Percentiles rank a stretch among this genome's conserved stretches.
Evolutionary conservation across 257 asterid genomes (phyloP).

Genomic region (Solanum chmielewskii): DNA sequence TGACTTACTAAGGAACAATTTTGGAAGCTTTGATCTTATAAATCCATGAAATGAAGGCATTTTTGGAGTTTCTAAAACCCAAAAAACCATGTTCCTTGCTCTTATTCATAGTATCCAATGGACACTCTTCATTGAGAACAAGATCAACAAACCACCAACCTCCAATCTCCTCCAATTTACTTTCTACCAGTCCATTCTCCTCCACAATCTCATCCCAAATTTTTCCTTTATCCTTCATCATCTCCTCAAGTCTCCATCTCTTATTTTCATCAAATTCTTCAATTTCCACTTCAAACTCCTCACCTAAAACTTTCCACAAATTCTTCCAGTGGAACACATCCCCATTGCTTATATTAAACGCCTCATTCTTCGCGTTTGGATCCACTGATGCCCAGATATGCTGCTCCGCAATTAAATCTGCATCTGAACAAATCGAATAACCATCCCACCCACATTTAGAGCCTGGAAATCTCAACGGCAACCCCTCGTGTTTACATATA

Average conservation of each 20-base stretch:
- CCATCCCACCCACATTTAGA: conserved; percentile 12
- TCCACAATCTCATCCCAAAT: conserved; percentile 32
- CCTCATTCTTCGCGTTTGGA: conserved; percentile 25
- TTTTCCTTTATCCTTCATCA: conserved; percentile 20
- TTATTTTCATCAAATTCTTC: conserved; percentile 8
- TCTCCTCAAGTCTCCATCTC: conserved; percentile 9
- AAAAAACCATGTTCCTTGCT: conserved; percentile 23
- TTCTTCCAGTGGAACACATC: conserved; percentile 32
- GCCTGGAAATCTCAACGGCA: conserved; percentile 18
- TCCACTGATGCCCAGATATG: conserved; percentile 26
- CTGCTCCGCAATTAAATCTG: conserved; percentile 25
- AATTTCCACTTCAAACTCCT: conserved; percentile 16
- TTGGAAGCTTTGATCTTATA: conserved; percentile 11
- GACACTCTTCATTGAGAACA: not conserved
- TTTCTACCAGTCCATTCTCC: conserved; percentile 8
- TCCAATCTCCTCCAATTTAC: conserved; percentile 17
- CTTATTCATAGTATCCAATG: conserved; percentile 17
- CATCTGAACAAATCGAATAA: conserved; percentile 15
- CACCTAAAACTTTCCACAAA: conserved; percentile 15
- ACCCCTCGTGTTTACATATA: conserved; percentile 18
- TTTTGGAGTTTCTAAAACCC: conserved; percentile 23
- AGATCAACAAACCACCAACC: conserved; percentile 26
- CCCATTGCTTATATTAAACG: conserved; percentile 15
- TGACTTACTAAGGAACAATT: not conserved
- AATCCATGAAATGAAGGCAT: conserved; percentile 14